Evolutionary conservation across 148 eudicot genomes (phyloP), one percentile per base, ranked within the genome.

Genomic region (Rhododendron griersonianum): DNA sequence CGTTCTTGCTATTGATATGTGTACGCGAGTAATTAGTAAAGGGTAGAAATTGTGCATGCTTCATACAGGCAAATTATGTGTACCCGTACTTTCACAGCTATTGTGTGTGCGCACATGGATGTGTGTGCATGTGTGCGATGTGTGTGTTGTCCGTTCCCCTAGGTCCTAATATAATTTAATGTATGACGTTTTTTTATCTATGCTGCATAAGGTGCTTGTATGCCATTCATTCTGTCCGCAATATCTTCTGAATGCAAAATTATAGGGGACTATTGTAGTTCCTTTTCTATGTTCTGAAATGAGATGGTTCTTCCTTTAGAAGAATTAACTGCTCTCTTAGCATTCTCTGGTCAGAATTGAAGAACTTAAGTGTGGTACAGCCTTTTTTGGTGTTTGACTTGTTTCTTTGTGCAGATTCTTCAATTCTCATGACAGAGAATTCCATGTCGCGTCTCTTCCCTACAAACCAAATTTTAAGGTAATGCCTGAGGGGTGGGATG

Each of bases 401-500:
- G 50, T 59, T 80, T 80, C 71, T 51, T 47, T 73, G 55, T 94
- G 93, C 93, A 95, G 99, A 83, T 95, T 94, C 87, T 95, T 97
- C 82, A 81, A 74, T 35, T 94, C 92, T 23, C 95, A 95, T 85
- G 99, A 97, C 81, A 92, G 92, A 82, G 99, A 97, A 87, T 97
- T 90, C 85, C 98, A 97, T 87, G 96, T 97, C 41, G 98, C 99
- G 25, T 69, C 96, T 81, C 98, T 97, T 87, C 99, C 98, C 16
- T 91, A 95, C 90, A 95, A 93, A 84, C 99, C 99, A 35, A 95
- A 95, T 81, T 97, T 97, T 89, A 97, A 93, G 86, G 96, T 97
- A 87, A 97, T 97, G 99, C 99, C 99, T 7, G 98, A 97, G 92
- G 98, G 95, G 45, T 97, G 99, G 99, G 99, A 97, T 88, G 98